Evolutionary conservation across 176 grass and related monocot genomes (phyloP).

Genomic region (Chloris gayana): DNA sequence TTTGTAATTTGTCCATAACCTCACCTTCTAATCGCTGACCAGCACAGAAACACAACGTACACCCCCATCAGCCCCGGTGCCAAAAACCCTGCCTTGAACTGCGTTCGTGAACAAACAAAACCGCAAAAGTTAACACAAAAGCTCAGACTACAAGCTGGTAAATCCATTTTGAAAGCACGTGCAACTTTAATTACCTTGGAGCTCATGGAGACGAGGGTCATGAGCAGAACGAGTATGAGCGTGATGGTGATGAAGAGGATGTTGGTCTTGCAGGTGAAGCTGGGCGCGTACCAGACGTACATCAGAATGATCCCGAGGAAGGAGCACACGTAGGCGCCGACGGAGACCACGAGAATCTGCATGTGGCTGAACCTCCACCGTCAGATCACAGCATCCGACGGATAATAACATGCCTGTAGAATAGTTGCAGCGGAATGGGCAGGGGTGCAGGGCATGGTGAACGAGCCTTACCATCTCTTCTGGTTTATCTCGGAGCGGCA

Average conservation of each 20-base stretch:
- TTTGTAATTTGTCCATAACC: not conserved
- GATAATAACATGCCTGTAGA: not conserved
- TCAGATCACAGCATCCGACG: slow-evolving; percentile 11
- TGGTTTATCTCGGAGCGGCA: slow-evolving; percentile 67
- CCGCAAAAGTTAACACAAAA: not conserved
- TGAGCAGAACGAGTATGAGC: slow-evolving; percentile 67
- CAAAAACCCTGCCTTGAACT: slow-evolving; percentile 85
- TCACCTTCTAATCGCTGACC: slow-evolving; percentile 89
- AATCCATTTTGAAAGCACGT: not conserved
- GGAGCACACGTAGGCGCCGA: slow-evolving; percentile 60
- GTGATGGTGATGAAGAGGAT: slow-evolving; percentile 97
- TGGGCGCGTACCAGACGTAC: slow-evolving; percentile 89
- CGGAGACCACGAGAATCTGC: slow-evolving; percentile 66
- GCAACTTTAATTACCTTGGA: slow-evolving; percentile 60
- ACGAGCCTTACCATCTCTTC: slow-evolving; percentile 68
- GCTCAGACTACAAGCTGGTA: not conserved
- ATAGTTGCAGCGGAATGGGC: not conserved
- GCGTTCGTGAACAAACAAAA: not conserved
- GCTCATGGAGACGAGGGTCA: slow-evolving; percentile 69
- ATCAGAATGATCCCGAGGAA: slow-evolving; percentile 70
- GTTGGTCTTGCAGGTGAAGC: slow-evolving; percentile 60
- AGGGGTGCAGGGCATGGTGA: not conserved
- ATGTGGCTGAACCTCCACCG: slow-evolving; percentile 50
- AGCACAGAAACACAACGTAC: slow-evolving; percentile 93
- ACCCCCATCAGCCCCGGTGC: slow-evolving; percentile 89